These are phyloP conservation scores for Lipomyces yamadae DNA, from an alignment of 805 yeast species.

Conservation along the genomic window DNA sequence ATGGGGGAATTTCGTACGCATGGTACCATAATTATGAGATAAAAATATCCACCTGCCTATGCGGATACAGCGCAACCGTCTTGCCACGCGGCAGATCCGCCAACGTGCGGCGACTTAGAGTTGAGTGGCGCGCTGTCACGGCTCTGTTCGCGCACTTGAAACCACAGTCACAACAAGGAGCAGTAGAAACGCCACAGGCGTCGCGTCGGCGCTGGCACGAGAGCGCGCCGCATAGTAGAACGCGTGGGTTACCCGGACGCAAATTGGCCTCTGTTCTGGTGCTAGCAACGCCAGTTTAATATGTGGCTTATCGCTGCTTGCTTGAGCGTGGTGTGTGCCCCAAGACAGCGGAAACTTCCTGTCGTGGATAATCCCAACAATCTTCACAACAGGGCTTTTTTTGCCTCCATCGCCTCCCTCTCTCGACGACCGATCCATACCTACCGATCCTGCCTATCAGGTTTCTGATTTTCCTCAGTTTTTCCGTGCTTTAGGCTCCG, in stretches of 20 bases:
- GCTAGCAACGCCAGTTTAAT: neutral
- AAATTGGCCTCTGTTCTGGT: neutral
- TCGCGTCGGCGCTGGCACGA: neutral
- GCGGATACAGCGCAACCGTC: neutral
- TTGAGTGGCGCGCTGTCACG: neutral
- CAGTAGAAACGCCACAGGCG: neutral
- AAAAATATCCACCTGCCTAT: neutral
- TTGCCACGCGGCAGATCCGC: neutral
- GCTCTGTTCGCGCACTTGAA: neutral
- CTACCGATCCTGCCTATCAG: constrained; percentile 11
- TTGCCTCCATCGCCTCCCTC: constrained; percentile 16
- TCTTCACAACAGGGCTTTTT: constrained; percentile 12
- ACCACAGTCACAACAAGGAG: neutral
- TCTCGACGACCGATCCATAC: neutral
- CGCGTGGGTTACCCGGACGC: constrained; percentile 1
- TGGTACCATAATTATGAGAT: neutral
- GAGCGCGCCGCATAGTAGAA: neutral
- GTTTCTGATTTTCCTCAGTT: neutral
- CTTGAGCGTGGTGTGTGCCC: neutral
- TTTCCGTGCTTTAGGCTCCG: neutral
- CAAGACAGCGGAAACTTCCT: neutral
- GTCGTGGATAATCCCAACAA: neutral
- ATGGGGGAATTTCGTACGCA: neutral
- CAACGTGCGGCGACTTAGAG: neutral
- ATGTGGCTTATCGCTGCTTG: neutral